A percentile compares a stretch with the other conserved stretches of the same genome.
phyloP scores from a whole-genome alignment of 345 rosid genomes.

The Eucalyptus dawsonii region DNA sequence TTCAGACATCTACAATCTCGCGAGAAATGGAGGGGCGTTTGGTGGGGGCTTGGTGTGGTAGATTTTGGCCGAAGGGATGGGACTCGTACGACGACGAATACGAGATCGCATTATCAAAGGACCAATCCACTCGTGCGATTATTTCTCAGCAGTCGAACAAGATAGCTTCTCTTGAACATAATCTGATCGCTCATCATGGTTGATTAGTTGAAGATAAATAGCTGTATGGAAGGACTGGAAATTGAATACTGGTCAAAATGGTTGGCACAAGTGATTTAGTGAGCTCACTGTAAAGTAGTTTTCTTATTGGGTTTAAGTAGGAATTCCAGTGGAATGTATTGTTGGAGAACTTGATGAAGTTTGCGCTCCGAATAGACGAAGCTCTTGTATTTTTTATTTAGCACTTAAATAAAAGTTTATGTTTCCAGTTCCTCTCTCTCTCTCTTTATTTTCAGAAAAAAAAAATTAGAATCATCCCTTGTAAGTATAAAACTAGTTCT shows the following conservation, averaged over 20 bases:
- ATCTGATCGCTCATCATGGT: neutral
- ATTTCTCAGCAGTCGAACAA: slow-evolving; percentile 10
- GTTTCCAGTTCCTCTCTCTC: neutral
- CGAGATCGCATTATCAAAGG: slow-evolving; percentile 10
- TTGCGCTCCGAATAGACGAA: neutral
- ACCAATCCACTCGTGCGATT: slow-evolving; percentile 1
- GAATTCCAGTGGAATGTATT: neutral
- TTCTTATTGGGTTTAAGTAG: neutral
- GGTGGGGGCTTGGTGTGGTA: slow-evolving; percentile 39
- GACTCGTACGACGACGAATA: slow-evolving; percentile 15
- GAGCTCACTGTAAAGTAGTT: neutral
- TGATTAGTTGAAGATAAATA: neutral
- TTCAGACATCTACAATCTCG: slow-evolving; percentile 1
- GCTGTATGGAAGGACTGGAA: neutral
- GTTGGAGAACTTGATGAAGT: neutral
- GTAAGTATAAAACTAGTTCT: neutral
- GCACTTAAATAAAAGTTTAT: neutral
- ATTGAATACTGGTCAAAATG: neutral
- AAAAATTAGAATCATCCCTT: neutral
- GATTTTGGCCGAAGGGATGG: slow-evolving; percentile 21
- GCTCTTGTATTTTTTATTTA: neutral
- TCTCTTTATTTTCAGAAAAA: neutral
- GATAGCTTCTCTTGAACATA: slow-evolving; percentile 13
- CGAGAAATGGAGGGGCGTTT: slow-evolving; percentile 9
- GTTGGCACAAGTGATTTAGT: neutral